Conservation (phyloP, 2,329 filamentous ascomycete genomes). For the Sclerotinia sclerotiorum region DNA sequence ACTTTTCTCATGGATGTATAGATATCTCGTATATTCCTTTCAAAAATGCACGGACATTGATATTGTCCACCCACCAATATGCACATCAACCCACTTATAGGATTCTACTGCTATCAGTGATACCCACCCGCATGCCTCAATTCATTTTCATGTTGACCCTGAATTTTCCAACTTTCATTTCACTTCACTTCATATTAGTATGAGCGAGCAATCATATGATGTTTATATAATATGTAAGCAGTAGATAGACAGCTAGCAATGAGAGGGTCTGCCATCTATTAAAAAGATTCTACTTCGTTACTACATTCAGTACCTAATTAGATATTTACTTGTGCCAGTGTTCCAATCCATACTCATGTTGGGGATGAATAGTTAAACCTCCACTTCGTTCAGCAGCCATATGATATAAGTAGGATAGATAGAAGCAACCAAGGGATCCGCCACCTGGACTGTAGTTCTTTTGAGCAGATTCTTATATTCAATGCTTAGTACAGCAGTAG, state of each 20-base stretch:
- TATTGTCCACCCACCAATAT: slow-evolving; percentile 13
- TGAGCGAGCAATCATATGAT: not conserved
- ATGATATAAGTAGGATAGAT: no score
- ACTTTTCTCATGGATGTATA: slow-evolving; percentile 1
- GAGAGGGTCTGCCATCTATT: not conserved
- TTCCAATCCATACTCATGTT: no score
- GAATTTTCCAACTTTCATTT: not conserved
- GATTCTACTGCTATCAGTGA: slow-evolving; percentile 5
- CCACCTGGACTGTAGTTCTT: no score
- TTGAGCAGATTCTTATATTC: not conserved
- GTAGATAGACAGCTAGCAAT: not conserved
- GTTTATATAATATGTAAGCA: no score
- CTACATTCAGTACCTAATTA: no score
- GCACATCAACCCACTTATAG: slow-evolving; percentile 7
- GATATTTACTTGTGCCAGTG: no score
- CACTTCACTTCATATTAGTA: not conserved
- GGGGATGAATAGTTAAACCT: not conserved
- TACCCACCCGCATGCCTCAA: slow-evolving; percentile 1
- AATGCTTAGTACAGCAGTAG: not conserved
- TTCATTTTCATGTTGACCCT: not conserved
- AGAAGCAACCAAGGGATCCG: no score
- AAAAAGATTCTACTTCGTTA: no score
- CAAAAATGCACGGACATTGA: slow-evolving; percentile 20
- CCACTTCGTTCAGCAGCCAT: not conserved
- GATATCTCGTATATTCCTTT: slow-evolving; percentile 17